These are phyloP conservation scores for Trametopsis cervina DNA, from an alignment of 768 basidiomycete species.

Conservation along the genomic window DNA sequence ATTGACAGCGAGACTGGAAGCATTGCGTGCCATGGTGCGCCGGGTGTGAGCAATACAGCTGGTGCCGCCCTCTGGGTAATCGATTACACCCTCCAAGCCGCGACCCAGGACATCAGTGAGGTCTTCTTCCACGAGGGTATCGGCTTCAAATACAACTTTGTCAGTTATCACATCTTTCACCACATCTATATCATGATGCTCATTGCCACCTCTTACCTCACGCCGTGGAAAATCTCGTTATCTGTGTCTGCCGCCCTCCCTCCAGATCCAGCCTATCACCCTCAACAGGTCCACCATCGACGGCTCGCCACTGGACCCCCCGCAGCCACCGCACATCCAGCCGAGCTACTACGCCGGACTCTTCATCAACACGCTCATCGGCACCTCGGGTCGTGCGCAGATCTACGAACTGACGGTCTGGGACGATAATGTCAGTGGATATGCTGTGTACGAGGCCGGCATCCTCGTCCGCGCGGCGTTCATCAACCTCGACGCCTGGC, in stretches of 20 bases:
- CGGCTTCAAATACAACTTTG: slow-evolving; percentile 67
- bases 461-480: slow-evolving; percentile 43
- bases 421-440: slow-evolving; percentile 45
- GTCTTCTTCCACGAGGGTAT: slow-evolving; percentile 62
- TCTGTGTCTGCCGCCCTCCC: too few relatives aligned
- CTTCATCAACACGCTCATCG: slow-evolving; percentile 52
- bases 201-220: too few relatives aligned
- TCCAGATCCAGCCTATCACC: slow-evolving; percentile 57
- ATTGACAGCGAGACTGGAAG: slow-evolving; percentile 25
- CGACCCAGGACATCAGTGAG: slow-evolving; percentile 45
- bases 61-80: slow-evolving; percentile 64
- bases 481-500: slow-evolving; percentile 50
- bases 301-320: slow-evolving; percentile 40
- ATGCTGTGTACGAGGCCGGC: slow-evolving; percentile 49
- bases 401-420: slow-evolving; percentile 44
- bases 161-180: slow-evolving; percentile 21
- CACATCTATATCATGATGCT: too few relatives aligned
- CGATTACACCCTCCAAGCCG: slow-evolving; percentile 57
- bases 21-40: slow-evolving; percentile 34
- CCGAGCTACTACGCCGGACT: slow-evolving; percentile 62
- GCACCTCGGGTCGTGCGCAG: slow-evolving; percentile 33
- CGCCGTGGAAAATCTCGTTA: too few relatives aligned
- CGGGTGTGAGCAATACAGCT: slow-evolving; percentile 61
- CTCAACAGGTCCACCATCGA: slow-evolving; percentile 53
- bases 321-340: slow-evolving; percentile 54